Evolutionary conservation across 1,284 basidiomycete genomes (phyloP).

Genomic region (Neolentinus lepideus): DNA sequence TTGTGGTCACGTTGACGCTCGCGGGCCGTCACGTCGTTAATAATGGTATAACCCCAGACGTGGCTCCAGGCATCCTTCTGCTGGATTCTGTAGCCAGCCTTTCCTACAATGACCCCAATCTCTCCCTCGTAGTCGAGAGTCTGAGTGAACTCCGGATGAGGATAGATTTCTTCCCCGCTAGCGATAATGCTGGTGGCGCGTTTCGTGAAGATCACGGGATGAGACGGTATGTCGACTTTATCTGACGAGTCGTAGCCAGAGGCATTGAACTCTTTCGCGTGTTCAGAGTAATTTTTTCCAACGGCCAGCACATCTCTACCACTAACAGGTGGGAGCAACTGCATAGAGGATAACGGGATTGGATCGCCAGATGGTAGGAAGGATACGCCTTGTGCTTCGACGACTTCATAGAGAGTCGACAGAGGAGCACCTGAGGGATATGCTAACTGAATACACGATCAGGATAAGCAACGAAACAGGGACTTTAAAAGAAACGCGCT

Average conservation of each 20-base stretch:
- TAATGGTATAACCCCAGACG: slow-evolving; percentile 15
- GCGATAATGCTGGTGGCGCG: slow-evolving; percentile 22
- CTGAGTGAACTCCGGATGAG: slow-evolving; percentile 21
- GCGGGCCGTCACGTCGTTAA: slow-evolving; percentile 15
- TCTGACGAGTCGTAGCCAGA: slow-evolving; percentile 19
- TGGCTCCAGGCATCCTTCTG: slow-evolving; percentile 25
- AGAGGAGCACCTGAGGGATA: neutral
- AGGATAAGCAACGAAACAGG: neutral
- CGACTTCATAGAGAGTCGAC: neutral
- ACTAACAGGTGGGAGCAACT: neutral
- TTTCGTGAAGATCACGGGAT: slow-evolving; percentile 25
- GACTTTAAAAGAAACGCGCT: neutral
- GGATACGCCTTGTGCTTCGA: neutral
- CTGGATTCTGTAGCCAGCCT: slow-evolving; percentile 19
- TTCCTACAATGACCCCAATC: slow-evolving; percentile 24
- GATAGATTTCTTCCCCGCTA: slow-evolving; percentile 16
- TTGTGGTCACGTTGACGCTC: slow-evolving; percentile 24
- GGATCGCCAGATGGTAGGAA: neutral
- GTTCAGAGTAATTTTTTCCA: neutral
- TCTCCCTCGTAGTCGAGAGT: slow-evolving; percentile 26
- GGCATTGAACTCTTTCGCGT: neutral
- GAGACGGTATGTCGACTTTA: slow-evolving; percentile 18
- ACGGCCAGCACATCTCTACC: neutral
- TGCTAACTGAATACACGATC: neutral
- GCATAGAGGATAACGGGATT: neutral